These are phyloP conservation scores for Poa pratensis DNA, from an alignment of 176 grass and related monocot genomes.

Conservation along the genomic window DNA sequence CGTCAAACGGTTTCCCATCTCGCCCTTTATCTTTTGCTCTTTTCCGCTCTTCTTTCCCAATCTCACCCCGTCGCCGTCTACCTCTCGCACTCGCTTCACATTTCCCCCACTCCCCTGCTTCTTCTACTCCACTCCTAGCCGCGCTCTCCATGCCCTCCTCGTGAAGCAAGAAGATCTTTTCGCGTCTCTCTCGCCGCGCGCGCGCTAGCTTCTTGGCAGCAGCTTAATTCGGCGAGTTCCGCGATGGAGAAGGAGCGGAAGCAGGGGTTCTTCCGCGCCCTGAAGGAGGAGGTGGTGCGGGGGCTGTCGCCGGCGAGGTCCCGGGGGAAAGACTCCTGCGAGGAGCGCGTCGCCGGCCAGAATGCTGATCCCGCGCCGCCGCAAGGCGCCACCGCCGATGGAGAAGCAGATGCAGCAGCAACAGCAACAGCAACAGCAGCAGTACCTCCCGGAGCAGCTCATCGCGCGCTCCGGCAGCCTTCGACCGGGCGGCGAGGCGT, in stretches of 20 bases:
- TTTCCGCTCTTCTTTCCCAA: slow-evolving; percentile 2
- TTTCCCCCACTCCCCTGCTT: background rate
- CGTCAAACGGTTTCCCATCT: slow-evolving; percentile 50
- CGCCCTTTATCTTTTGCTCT: slow-evolving; percentile 54
- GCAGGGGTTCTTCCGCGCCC: slow-evolving; percentile 72
- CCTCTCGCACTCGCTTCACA: slow-evolving; percentile 31
- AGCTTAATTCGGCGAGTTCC: slow-evolving; percentile 8
- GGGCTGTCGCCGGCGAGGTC: slow-evolving; percentile 71
- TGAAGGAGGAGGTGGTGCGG: slow-evolving; percentile 74
- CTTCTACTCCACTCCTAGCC: slow-evolving; percentile 55
- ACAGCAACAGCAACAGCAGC: background rate
- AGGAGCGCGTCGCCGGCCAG: slow-evolving; percentile 55
- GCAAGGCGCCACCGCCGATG: slow-evolving; percentile 48
- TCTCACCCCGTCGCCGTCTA: slow-evolving; percentile 36
- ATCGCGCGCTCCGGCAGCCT: slow-evolving; percentile 70
- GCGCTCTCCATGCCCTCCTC: slow-evolving; percentile 42
- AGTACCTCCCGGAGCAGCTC: slow-evolving; percentile 56
- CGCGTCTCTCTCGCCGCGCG: background rate
- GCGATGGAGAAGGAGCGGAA: slow-evolving; percentile 85
- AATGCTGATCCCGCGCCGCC: slow-evolving; percentile 64
- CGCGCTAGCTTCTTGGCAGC: background rate
- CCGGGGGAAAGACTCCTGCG: slow-evolving; percentile 52
- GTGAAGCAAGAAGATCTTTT: slow-evolving; percentile 34
- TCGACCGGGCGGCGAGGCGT: slow-evolving; percentile 60
- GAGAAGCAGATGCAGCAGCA: slow-evolving; percentile 49